Conservation (phyloP, 2,329 filamentous ascomycete genomes). For the Aspergillus hiratsukae region DNA sequence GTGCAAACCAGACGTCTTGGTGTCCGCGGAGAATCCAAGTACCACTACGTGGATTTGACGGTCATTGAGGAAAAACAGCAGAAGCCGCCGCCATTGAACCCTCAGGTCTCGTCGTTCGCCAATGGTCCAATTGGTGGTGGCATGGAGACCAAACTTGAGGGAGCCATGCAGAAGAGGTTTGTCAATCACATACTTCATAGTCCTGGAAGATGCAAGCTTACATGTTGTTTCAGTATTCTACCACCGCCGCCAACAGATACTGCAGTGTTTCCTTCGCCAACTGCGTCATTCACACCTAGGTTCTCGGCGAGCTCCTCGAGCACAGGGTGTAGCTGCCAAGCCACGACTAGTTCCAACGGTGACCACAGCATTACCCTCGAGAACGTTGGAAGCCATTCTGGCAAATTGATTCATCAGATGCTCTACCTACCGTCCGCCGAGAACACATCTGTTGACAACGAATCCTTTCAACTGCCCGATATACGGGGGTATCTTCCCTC, state of each 20-base stretch:
- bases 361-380: slow-evolving; percentile 33
- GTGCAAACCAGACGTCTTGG: slow-evolving; percentile 89
- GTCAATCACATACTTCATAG: slow-evolving; percentile 2
- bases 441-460: slow-evolving; percentile 52
- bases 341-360: slow-evolving; percentile 19
- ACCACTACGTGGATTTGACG: slow-evolving; percentile 69
- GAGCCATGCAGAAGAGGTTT: slow-evolving; percentile 30
- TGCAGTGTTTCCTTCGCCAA: slow-evolving; percentile 38
- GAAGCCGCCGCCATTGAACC: slow-evolving; percentile 23
- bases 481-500: slow-evolving; percentile 76
- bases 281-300: slow-evolving; percentile 32
- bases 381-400: slow-evolving; percentile 35
- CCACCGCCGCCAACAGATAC: slow-evolving; percentile 34
- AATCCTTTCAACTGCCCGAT: slow-evolving; percentile 73
- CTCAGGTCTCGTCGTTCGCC: slow-evolving; percentile 20
- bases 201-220: slow-evolving; percentile 9
- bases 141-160: slow-evolving; percentile 21
- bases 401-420: slow-evolving; percentile 37
- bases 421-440: slow-evolving; percentile 35
- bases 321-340: slow-evolving; percentile 28
- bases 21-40: slow-evolving; percentile 94
- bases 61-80: slow-evolving; percentile 44
- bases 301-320: slow-evolving; percentile 20
- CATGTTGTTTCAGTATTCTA: slow-evolving; percentile 23
- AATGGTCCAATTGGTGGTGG: slow-evolving; percentile 12